Percentiles rank a stretch among this genome's conserved stretches.
Evolutionary conservation across 2,329 filamentous ascomycete species (phyloP).

Genomic region (Exophiala viscosa): DNA sequence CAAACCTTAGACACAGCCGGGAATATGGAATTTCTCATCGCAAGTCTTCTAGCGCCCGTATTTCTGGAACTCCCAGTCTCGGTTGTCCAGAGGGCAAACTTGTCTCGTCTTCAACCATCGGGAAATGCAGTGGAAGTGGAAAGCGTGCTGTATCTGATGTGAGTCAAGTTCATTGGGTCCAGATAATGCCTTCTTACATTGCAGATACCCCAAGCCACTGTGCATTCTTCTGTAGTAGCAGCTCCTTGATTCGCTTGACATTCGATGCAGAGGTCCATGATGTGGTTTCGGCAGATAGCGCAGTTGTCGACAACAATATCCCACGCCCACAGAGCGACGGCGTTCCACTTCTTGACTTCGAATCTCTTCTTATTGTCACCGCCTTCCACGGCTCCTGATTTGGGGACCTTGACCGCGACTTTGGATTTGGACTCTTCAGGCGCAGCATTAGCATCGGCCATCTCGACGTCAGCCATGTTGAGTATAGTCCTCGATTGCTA

Average conservation of each 20-base stretch:
- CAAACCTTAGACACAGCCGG: background rate
- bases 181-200: constrained; percentile 63
- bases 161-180: constrained; percentile 7
- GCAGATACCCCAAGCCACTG: constrained; percentile 98
- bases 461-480: constrained; percentile 90
- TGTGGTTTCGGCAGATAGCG: constrained; percentile 98
- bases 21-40: background rate
- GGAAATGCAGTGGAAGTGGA: constrained; percentile 99
- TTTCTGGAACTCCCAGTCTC: constrained; percentile 99
- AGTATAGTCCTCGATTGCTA: constrained; percentile 4
- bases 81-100: constrained; percentile 94
- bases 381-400: constrained; percentile 48
- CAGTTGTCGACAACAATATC: constrained; percentile 99
- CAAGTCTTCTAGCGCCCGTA: constrained; percentile 64
- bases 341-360: constrained; percentile 99
- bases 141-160: constrained; percentile 69
- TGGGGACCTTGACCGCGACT: constrained; percentile 55
- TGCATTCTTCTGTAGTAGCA: constrained; percentile 95
- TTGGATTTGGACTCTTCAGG: constrained; percentile 51
- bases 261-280: constrained; percentile 99
- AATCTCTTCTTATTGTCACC: constrained; percentile 85
- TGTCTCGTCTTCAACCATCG: constrained; percentile 99
- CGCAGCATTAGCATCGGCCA: constrained; percentile 73
- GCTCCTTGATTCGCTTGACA: constrained; percentile 98
- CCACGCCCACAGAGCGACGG: constrained; percentile 97